A percentile compares a stretch with the other conserved stretches of the same genome.
phyloP scores from a whole-genome alignment of 768 basidiomycete species.

The Tulasnella sp. region DNA sequence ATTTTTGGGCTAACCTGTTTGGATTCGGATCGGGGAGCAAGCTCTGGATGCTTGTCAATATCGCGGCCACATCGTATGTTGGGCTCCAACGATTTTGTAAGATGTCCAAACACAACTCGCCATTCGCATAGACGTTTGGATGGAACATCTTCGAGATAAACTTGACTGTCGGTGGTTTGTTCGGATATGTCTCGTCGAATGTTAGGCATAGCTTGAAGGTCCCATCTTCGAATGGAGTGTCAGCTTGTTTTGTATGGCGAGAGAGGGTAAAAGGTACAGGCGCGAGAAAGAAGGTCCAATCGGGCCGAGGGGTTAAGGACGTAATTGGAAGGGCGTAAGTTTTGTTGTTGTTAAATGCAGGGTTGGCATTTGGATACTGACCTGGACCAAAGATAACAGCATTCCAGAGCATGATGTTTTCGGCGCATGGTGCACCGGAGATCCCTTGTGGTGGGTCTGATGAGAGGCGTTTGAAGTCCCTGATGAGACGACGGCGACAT shows the following conservation, averaged over 20 bases:
- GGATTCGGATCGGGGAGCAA: slow-evolving; percentile 97
- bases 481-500: slow-evolving; percentile 88
- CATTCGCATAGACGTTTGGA: slow-evolving; percentile 97
- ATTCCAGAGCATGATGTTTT: slow-evolving; percentile 99
- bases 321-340: too few species aligned
- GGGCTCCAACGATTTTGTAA: slow-evolving; percentile 98
- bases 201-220: slow-evolving; percentile 93
- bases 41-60: slow-evolving; percentile 92
- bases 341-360: too few species aligned
- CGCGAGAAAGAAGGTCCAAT: too few species aligned
- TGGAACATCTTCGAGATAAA: slow-evolving; percentile 99
- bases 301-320: too few species aligned
- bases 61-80: slow-evolving; percentile 97
- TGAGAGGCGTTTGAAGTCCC: slow-evolving; percentile 93
- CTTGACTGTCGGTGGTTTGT: slow-evolving; percentile 94
- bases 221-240: slow-evolving; percentile 98
- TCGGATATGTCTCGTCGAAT: slow-evolving; percentile 97
- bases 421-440: slow-evolving; percentile 91
- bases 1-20: slow-evolving; percentile 38
- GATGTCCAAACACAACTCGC: slow-evolving; percentile 96
- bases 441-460: slow-evolving; percentile 93
- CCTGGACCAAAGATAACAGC: slow-evolving; percentile 99
- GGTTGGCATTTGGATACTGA: slow-evolving; percentile 29
- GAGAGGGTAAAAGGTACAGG: too few species aligned
- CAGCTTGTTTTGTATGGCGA: slow-evolving; percentile 54